Base-by-base conservation (phyloP, 495 filamentous ascomycete species). In the Annulohypoxylon moriforme region DNA sequence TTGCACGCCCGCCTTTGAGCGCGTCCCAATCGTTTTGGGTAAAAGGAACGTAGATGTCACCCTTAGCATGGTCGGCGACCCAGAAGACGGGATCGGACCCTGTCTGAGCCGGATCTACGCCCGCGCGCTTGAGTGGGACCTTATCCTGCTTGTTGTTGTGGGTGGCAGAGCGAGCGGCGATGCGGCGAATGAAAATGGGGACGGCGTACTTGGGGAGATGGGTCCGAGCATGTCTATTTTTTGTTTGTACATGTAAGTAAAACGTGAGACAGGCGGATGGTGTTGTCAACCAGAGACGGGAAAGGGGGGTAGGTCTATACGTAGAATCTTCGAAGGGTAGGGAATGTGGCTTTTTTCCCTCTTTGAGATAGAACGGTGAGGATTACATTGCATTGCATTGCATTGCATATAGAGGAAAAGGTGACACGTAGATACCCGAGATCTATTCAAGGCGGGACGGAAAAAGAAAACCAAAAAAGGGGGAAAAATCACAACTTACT, bases 141-240 rank as follows among this genome's bases (percentile, higher is more conserved):
- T 94, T 96, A 75, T 92, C 91, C 81, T 94, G 92, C 81, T 96
- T 96, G 75, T 94, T 90, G 77, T 94, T 94, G 76, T 96, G 91
- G 64, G 89, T 93, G 20, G 89, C 86, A 33, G 84, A 85, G 38
- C 87, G 81, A 50, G 81, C 84, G 44, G 82, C 74, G 4, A 91
- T 86, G 22, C 93, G 75, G 0, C 93, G 82, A 25, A 94, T 69
- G 76, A 96, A 95, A 3, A 93, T 75, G 3, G 92, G 92, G 0
- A 94, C 92, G 0, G 92, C 92, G 80, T 94, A 94, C 57, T 83
- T 84, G 1, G 92, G 92, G 24, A 95, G 79, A 47, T 87, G 81
- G 14, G 81, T 77, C 0, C 89, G 82, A 3, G 84, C 81, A 68
- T 89, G 82, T 60, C 82, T 86, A 22, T 4, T 0, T 2, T 49